Base-by-base conservation (phyloP, 805 yeast species). In the Wickerhamomyces rabaulensis region DNA sequence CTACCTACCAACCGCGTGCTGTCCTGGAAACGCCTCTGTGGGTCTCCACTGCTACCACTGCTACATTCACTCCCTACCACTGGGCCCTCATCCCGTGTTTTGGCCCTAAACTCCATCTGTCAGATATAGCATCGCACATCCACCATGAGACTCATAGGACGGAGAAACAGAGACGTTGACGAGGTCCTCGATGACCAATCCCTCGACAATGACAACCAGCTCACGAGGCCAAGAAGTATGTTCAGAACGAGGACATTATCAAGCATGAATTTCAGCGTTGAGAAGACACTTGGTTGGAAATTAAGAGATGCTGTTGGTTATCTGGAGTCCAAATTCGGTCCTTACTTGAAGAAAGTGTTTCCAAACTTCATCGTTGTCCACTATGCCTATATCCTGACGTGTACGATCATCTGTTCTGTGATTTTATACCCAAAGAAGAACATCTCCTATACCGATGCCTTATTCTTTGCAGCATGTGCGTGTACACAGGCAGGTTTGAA, bases 401-500 rank as follows among this genome's bases (percentile, higher is more conserved):
- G 79, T 74, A 64, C 78, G 1, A 70, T 94, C 3, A 35, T 90
- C 1, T 80, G 87, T 1, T 88, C 97, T 0, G 75, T 91, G 29
- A 57, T 92, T 44, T 64, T 94, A 36, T 92, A 83, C 57, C 96
- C 97, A 0, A 74, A 75, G n/a, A 74, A 73, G 45, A 82, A 84
- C 58, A 66, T 70, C 20, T 44, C 58, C 9, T 94, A 92, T 62
- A 83, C 87, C 40, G 98, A 94, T 68, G 80, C 85, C 2, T 67
- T 94, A 29, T 87, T 92, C 63, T 69, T 87, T 46, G 76, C 90
- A 0, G 70, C 82, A 10, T 92, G 95, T 10, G 80, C 94, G 0
- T 67, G 84, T 1, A 89, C 98, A 2, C 97, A 92, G 61, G 95
- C 97, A 0, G 99, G 99, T 1, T 68, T 94, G 46, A 90, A 89